Base-by-base conservation (phyloP, 257 asterid species). In the Petunia axillaris region DNA sequence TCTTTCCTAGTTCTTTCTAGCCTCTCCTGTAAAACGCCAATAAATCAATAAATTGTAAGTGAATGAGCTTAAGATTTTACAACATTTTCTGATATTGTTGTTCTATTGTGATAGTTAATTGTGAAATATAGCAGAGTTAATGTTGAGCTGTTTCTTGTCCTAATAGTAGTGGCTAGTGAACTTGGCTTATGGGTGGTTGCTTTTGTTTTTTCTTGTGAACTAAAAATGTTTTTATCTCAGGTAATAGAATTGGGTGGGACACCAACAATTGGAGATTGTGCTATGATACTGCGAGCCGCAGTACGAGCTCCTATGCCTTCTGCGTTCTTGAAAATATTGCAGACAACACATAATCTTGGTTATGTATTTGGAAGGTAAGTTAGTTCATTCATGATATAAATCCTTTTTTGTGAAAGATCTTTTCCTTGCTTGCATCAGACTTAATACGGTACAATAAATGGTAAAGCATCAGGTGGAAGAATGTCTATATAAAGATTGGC, bases 231-330 rank as follows among this genome's bases (percentile, higher is more conserved):
- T 78, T 79, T 54, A 48, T 83, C 86, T 85, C 90, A 95, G 99
- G 99, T 95, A n/a, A 92, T 93, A 16, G 96, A 91, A 88, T 84
- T 95, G 88, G 97, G 98, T 57, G 99, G 98, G 82, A 92, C 86
- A 65, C 99, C 98, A 80, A 95, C 97, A 25, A 87, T 92, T 54
- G 99, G 98, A 59, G 99, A 95, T 88, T 95, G 98, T 50, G 99
- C 98, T n/a, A 83, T 89, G 89, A 84, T 95, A 81, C 90, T 95
- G 86, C 92, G 98, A 77, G 97, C 99, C 83, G 98, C 99, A 54
- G 88, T 93, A 85, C 92, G 98, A 88, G 97, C 98, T 86, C 98
- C 99, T 74, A 64, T 90, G 89, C 99, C 99, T 75, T 91, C 97
- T 43, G 96, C 93, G 66, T 93, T 95, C 91, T 89, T 93, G 87